These are phyloP conservation scores for Sherardia arvensis DNA, from an alignment of 257 asterid genomes.

Conservation along the genomic window DNA sequence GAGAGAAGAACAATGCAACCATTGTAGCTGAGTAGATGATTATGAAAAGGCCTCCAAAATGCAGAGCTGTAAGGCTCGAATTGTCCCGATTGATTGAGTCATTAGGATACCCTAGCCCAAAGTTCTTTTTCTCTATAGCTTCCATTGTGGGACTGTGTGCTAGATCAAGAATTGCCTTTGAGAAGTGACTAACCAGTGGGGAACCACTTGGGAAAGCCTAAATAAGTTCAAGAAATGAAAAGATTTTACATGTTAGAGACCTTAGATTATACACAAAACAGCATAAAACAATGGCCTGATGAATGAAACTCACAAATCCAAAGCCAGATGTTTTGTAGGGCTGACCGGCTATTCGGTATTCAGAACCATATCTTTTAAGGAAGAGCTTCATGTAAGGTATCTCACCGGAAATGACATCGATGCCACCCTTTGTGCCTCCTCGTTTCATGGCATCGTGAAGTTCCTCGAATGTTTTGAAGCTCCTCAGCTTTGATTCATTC, in stretches of 20 bases:
- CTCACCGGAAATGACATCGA: constrained; percentile 46
- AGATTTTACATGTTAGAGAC: no score
- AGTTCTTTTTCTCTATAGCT: constrained; percentile 20
- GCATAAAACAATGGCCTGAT: neutral
- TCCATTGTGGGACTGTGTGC: constrained; percentile 31
- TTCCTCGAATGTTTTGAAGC: constrained; percentile 22
- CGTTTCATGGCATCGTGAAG: constrained; percentile 24
- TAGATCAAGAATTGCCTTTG: constrained; percentile 37
- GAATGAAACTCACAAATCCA: constrained; percentile 36
- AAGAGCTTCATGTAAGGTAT: constrained; percentile 49
- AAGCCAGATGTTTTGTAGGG: constrained; percentile 43
- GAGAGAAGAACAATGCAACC: constrained; percentile 32
- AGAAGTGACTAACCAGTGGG: constrained; percentile 23
- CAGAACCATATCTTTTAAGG: constrained; percentile 26
- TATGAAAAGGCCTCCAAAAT: constrained; percentile 48
- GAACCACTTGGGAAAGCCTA: constrained; percentile 41
- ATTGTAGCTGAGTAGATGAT: constrained; percentile 32
- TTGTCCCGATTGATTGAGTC: constrained; percentile 34
- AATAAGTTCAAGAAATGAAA: neutral
- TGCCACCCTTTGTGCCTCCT: constrained; percentile 41
- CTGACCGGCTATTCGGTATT: constrained; percentile 37
- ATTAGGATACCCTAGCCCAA: constrained; percentile 38
- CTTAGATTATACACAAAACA: neutral
- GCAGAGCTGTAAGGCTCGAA: constrained; percentile 27
- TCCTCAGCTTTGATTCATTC: constrained; percentile 21